These are phyloP conservation scores for Alternaria sp. DNA, from an alignment of 2,329 filamentous ascomycete species.

Conservation along the genomic window DNA sequence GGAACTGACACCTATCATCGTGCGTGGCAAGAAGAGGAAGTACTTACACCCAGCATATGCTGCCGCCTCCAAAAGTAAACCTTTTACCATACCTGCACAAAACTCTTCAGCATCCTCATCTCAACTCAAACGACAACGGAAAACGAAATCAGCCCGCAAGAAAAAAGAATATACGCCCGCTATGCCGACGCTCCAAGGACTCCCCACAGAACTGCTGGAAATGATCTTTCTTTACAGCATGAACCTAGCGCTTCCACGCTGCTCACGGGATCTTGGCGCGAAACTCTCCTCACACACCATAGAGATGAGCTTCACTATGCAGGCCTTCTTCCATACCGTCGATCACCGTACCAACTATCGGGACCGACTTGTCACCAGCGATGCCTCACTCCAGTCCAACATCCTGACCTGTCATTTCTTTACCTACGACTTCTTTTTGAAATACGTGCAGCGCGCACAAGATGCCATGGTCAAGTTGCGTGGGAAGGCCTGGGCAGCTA, in stretches of 20 bases:
- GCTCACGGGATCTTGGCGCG: conserved; percentile 38
- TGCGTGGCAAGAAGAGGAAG: conserved; percentile 43
- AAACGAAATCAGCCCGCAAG: conserved; percentile 18
- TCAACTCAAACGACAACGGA: conserved; percentile 13
- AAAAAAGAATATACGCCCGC: conserved; percentile 23
- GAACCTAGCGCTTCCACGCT: conserved; percentile 43
- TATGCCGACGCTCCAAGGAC: conserved; percentile 43
- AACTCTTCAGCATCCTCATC: conserved; percentile 8
- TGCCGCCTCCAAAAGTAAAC: neutral
- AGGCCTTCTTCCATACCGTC: conserved; percentile 42
- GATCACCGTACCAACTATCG: conserved; percentile 37
- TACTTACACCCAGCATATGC: conserved; percentile 7
- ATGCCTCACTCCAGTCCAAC: conserved; percentile 33
- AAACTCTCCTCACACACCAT: conserved; percentile 39
- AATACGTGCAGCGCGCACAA: conserved; percentile 41
- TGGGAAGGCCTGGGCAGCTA: conserved; percentile 40
- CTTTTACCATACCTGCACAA: conserved; percentile 1
- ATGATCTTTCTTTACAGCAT: conserved; percentile 46
- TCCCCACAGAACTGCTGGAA: conserved; percentile 45
- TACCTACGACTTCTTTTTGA: conserved; percentile 44
- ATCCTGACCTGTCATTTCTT: conserved; percentile 45
- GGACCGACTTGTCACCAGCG: conserved; percentile 25
- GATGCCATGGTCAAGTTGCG: conserved; percentile 33
- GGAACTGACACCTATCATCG: conserved; percentile 42
- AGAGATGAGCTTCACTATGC: conserved; percentile 40